Percentiles rank a stretch among this genome's conserved stretches.
phyloP scores from a whole-genome alignment of 805 yeast species.

The Kluyveromyces dobzhanskii region DNA sequence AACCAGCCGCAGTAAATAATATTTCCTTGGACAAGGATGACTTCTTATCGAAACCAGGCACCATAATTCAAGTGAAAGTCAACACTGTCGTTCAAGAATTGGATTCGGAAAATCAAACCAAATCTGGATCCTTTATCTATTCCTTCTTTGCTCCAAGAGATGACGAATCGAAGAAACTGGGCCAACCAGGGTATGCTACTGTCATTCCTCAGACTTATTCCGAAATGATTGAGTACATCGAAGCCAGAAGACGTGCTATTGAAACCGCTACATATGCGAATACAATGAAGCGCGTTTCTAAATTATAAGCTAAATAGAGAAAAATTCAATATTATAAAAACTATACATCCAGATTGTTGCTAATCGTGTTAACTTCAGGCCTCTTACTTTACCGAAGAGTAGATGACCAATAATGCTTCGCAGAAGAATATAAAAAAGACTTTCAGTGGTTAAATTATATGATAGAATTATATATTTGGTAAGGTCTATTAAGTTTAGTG shows the following conservation, averaged over 20 bases:
- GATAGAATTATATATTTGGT: too few species aligned
- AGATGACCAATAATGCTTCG: too few species aligned
- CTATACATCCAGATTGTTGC: too few species aligned
- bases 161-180: conserved; percentile 25
- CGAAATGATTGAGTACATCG: conserved; percentile 87
- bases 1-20: conserved; percentile 50
- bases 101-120: conserved; percentile 50
- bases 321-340: neutral
- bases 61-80: conserved; percentile 82
- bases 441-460: too few species aligned
- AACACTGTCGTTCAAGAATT: conserved; percentile 69
- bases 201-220: conserved; percentile 82
- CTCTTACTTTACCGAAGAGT: too few species aligned
- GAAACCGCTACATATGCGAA: conserved; percentile 66
- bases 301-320: conserved; percentile 4
- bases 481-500: too few species aligned
- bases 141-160: conserved; percentile 78
- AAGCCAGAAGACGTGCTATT: conserved; percentile 82
- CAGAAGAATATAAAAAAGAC: too few species aligned
- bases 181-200: conserved; percentile 53
- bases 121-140: conserved; percentile 82
- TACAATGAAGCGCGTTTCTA: conserved; percentile 29
- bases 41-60: conserved; percentile 69
- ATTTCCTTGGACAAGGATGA: conserved; percentile 43
- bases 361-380: too few species aligned